Evolutionary conservation across 768 basidiomycete genomes (phyloP).

Genomic region (Boletus rubroflammeus): DNA sequence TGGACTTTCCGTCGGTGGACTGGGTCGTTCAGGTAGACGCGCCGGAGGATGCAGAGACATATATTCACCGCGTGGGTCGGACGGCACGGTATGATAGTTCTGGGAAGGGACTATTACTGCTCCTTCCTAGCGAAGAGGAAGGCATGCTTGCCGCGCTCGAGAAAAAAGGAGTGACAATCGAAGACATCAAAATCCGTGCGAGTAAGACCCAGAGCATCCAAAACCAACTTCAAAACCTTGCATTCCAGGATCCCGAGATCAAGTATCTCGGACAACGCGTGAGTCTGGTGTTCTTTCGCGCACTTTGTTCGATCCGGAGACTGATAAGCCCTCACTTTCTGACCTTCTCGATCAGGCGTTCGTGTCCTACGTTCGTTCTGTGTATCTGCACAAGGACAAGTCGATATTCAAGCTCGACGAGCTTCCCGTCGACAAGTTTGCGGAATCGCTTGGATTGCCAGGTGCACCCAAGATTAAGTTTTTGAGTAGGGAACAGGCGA

Average conservation of each 20-base stretch:
- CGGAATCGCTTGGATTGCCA: conserved; percentile 87
- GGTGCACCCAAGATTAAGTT: conserved; percentile 97
- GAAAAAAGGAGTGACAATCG: conserved; percentile 66
- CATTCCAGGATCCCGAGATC: conserved; percentile 94
- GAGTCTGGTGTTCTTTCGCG: conserved; percentile 25
- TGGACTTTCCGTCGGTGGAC: conserved; percentile 95
- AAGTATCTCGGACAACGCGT: conserved; percentile 96
- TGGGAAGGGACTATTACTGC: conserved; percentile 78
- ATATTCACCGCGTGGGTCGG: conserved; percentile 94
- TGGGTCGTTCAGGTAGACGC: conserved; percentile 97
- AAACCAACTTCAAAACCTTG: conserved; percentile 87
- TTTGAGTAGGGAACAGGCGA: conserved; percentile 59
- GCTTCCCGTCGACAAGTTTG: conserved; percentile 79
- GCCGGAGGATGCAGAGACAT: conserved; percentile 96
- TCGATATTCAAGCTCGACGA: conserved; percentile 82
- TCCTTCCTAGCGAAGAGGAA: conserved; percentile 89
- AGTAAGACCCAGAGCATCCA: conserved; percentile 84
- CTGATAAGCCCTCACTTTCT: conserved; percentile 4
- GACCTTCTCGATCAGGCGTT: conserved; percentile 59
- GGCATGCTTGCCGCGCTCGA: conserved; percentile 76
- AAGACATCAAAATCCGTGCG: conserved; percentile 82
- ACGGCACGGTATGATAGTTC: conserved; percentile 92
- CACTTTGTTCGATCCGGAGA: rapidly evolving
- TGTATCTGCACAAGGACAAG: conserved; percentile 93
- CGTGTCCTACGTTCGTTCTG: conserved; percentile 90